Conservation (phyloP, 2,329 filamentous ascomycete genomes). For the Macrophomina tecta region DNA sequence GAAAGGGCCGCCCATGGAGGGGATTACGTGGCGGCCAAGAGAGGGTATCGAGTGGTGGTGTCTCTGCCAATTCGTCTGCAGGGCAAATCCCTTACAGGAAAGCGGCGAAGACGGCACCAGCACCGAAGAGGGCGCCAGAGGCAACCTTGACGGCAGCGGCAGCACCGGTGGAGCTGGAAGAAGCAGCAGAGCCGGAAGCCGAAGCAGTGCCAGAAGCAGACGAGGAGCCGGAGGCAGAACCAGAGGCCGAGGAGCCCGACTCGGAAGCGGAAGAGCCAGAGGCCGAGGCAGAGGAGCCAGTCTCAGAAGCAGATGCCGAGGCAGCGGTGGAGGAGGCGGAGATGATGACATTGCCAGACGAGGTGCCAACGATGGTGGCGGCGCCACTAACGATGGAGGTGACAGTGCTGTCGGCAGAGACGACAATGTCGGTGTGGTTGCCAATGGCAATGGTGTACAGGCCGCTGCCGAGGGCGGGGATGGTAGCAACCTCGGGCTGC, state of each 20-base stretch:
- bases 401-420: constrained; percentile 41
- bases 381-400: constrained; percentile 39
- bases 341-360: constrained; percentile 13
- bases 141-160: constrained; percentile 26
- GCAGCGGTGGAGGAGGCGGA: constrained; percentile 11
- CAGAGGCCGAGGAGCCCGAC: not conserved
- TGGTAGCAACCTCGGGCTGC: constrained; percentile 37
- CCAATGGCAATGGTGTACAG: constrained; percentile 42
- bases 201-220: constrained; percentile 20
- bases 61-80: constrained; percentile 1
- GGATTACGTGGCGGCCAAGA: not conserved
- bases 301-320: constrained; percentile 25
- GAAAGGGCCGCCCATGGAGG: not conserved
- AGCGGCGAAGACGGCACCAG: constrained; percentile 27
- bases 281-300: constrained; percentile 28
- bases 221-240: constrained; percentile 23
- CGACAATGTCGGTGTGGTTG: constrained; percentile 37
- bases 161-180: constrained; percentile 29
- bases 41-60: constrained; percentile 21
- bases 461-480: constrained; percentile 45
- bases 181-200: constrained; percentile 25
- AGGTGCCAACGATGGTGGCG: constrained; percentile 26
- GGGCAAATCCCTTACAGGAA: constrained; percentile 23
- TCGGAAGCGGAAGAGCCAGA: constrained; percentile 1
- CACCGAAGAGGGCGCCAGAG: constrained; percentile 29